Conservation (phyloP, 306 rosid genomes). For the Carpinus fangiana region DNA sequence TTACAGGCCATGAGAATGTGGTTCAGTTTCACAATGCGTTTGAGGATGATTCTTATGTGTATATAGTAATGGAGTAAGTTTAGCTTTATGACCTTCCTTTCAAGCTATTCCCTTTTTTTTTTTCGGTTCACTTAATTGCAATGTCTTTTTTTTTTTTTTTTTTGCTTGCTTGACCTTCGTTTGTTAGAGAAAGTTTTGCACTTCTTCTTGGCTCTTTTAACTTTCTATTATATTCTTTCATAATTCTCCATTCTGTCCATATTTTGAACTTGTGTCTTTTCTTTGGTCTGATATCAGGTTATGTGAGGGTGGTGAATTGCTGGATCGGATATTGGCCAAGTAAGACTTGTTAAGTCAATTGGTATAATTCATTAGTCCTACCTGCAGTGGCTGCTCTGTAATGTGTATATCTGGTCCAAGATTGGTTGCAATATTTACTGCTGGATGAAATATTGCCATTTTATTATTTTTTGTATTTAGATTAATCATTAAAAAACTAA, state of each 20-base stretch:
- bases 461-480: slow-evolving; percentile 21
- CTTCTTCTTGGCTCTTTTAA: slow-evolving; percentile 4
- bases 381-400: slow-evolving; percentile 10
- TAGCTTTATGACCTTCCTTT: slow-evolving; percentile 8
- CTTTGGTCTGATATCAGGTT: slow-evolving; percentile 52
- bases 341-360: slow-evolving; percentile 46
- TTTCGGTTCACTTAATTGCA: slow-evolving; percentile 16
- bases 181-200: slow-evolving; percentile 1
- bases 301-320: slow-evolving; percentile 96
- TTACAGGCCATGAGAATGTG: slow-evolving; percentile 95
- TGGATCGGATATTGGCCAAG: slow-evolving; percentile 95
- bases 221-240: background rate
- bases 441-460: slow-evolving; percentile 14
- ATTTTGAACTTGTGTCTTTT: background rate
- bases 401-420: slow-evolving; percentile 13
- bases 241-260: slow-evolving; percentile 3
- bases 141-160: background rate
- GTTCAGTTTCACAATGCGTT: slow-evolving; percentile 83
- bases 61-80: slow-evolving; percentile 98
- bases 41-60: slow-evolving; percentile 91
- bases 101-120: slow-evolving; percentile 19
- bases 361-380: slow-evolving; percentile 21
- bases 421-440: slow-evolving; percentile 4
- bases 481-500: slow-evolving; percentile 5
- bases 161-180: slow-evolving; percentile 15